Evolutionary conservation across 306 rosid genomes (phyloP), one percentile per base, ranked within the genome.

Genomic region (Arachis hypogaea): DNA sequence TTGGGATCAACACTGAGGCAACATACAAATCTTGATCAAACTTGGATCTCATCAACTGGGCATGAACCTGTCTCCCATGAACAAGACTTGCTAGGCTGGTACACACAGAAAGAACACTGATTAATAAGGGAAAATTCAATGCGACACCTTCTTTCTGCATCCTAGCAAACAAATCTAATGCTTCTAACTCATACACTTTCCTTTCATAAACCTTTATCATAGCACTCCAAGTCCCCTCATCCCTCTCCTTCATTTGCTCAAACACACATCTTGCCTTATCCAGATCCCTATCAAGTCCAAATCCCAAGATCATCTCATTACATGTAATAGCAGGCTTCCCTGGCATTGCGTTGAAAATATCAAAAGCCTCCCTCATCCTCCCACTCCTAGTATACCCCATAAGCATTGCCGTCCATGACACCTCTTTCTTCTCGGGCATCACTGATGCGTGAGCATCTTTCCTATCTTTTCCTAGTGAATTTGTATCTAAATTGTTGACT

Each of bases 361-460:
- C 77, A 1, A 79, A 73, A 73, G 89, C 89, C 80, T 87, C 92
- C 55, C n/a, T 49, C 54, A 86, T 78, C 76, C 87, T 75, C 78
- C 84, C 82, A 68, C 74, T 71, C 12, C 76, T 82, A 63, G 84
- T 78, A 67, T 86, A 83, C 51, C 90, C 90, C 80, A 72, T 83
- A 11, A 83, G 84, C 87, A 86, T 86, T 6, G 76, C 87, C 0
- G 87, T 83, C 90, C 90, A 83, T 52, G 90, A 78, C 76, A 86
- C 87, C 76, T 83, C 90, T 75, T 83, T 81, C 75, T 59, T 80
- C 74, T 64, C 84, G 0, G 85, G 87, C 90, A 86, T 86, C 67
- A 86, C 87, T 16, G 16, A 16, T 16, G 16, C 16, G 16, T 16
- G 16, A 16, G 16, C 16, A 16, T 16, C 16, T 16, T 16, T 16